Percentiles rank a stretch among this genome's conserved stretches.
Conservation (phyloP, 768 basidiomycete genomes). For the Rubroboletus pulcherrimus region DNA sequence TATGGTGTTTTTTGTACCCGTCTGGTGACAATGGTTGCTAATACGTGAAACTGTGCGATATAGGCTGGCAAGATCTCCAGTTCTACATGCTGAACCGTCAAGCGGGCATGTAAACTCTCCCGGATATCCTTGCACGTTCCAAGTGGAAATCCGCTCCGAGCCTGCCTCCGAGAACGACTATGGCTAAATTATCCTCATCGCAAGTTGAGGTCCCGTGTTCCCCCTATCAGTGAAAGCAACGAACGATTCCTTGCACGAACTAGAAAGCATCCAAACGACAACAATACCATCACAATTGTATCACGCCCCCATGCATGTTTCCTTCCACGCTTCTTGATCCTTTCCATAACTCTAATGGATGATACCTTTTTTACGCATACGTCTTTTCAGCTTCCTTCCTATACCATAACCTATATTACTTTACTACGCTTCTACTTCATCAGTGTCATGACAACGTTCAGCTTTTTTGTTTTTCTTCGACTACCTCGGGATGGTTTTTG, state of each 20-base stretch:
- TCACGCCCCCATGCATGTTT: conserved; percentile 19
- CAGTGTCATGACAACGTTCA: conserved; percentile 1
- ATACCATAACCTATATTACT: conserved; percentile 10
- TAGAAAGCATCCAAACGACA: conserved; percentile 27
- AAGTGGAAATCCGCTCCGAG: not conserved
- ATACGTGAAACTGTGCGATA: not conserved
- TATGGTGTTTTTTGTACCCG: conserved; percentile 5
- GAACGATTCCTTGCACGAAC: conserved; percentile 24
- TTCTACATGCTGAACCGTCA: conserved; percentile 76
- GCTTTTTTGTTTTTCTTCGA: not conserved
- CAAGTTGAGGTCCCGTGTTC: conserved; percentile 6
- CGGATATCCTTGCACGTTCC: not conserved
- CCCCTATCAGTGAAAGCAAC: conserved; percentile 9
- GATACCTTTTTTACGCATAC: not conserved
- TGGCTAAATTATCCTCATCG: not conserved
- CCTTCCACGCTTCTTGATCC: not conserved
- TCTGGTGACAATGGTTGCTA: not conserved
- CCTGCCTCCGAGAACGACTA: not conserved
- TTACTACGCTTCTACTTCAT: conserved; percentile 13
- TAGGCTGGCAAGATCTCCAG: conserved; percentile 79
- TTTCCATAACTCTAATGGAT: not conserved
- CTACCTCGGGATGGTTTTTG: conserved; percentile 12
- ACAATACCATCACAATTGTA: conserved; percentile 28
- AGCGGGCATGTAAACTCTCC: conserved; percentile 50
- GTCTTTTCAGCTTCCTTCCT: not conserved